A percentile compares a stretch with the other conserved stretches of the same genome.
These are phyloP conservation scores for Cenchrus fungigraminus DNA, from an alignment of 176 grass and related monocot species.

Conservation along the genomic window DNA sequence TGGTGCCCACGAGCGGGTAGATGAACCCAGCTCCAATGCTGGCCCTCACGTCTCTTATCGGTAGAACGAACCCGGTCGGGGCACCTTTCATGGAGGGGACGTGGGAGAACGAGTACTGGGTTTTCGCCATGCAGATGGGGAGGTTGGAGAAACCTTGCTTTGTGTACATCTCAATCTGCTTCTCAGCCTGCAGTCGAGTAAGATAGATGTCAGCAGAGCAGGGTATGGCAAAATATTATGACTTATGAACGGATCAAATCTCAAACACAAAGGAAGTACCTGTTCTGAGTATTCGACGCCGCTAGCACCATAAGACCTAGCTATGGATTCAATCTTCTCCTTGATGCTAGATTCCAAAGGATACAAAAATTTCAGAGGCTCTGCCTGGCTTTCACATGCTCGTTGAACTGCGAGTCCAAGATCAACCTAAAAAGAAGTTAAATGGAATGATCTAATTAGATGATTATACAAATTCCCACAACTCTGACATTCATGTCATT, in stretches of 20 bases:
- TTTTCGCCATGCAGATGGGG: slow-evolving; percentile 98
- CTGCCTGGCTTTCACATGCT: slow-evolving; percentile 81
- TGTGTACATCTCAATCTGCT: slow-evolving; percentile 93
- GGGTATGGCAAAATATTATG: neutral
- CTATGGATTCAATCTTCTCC: slow-evolving; percentile 96
- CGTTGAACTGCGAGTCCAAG: slow-evolving; percentile 91
- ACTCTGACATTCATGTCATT: neutral
- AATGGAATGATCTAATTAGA: neutral
- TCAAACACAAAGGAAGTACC: slow-evolving; percentile 43
- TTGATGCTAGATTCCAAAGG: slow-evolving; percentile 84
- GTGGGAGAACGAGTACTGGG: slow-evolving; percentile 95
- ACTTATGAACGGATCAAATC: slow-evolving; percentile 3
- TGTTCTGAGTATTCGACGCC: slow-evolving; percentile 91
- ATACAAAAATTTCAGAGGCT: slow-evolving; percentile 83
- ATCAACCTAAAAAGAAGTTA: slow-evolving; percentile 66
- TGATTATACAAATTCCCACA: neutral
- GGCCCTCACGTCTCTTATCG: slow-evolving; percentile 87
- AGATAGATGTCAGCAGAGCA: slow-evolving; percentile 21
- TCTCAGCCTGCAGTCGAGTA: slow-evolving; percentile 64
- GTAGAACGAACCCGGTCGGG: slow-evolving; percentile 67
- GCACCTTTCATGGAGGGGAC: slow-evolving; percentile 79
- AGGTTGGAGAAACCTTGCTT: slow-evolving; percentile 93
- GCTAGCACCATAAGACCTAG: slow-evolving; percentile 84
- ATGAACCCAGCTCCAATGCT: slow-evolving; percentile 97
- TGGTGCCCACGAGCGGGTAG: slow-evolving; percentile 87